Base-by-base conservation (phyloP, 2,329 filamentous ascomycete genomes). In the Myriosclerotinia duriaeana region DNA sequence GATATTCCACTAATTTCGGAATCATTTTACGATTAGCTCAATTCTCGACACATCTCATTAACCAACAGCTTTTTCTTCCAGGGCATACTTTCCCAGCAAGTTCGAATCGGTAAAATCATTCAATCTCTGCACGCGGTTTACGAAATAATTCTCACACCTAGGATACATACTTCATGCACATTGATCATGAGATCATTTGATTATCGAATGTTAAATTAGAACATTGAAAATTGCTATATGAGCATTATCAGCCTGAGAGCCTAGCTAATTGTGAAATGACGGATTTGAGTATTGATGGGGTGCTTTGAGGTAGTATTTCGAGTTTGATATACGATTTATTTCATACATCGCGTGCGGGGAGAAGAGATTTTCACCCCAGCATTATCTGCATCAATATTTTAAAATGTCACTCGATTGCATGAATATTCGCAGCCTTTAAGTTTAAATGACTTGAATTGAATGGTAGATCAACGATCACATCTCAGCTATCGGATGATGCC, bases 401-500 rank as follows among this genome's bases (percentile, higher is more conserved):
- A 5, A 63, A 34, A 34, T n/a, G 48, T 38, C 48, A 54, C 22
- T 42, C 20, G 6, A 42, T 53, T 20, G 40, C 60, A 63, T 63
- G 38, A 54, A 26, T 22, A 40, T 34, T 42, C 30, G 11, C 48
- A 63, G 34, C 22, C 15, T 34, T 53, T 14, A 53, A 54, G 20
- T 42, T 42, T 6, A 53, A 53, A 42, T 42, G 5, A 26, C n/a
- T 26, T 54, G 38, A 12, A 63, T 63, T 54, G 48, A 62, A 40
- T 34, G 22, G 36, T 22, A 22, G 36, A 53, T 54, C 15, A 54
- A 63, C 2, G 4, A n/a, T 11, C 26, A 30, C 38, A 63, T 30
- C 46, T 42, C 60, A 42, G 36, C 22, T 17, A 53, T 53, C 38
- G 46, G n/a, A 54, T 34, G 50, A 63, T 53, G 50, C 17, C 26